Percentiles rank a stretch among this genome's conserved stretches.
Evolutionary conservation across 1,284 basidiomycete species (phyloP).

Genomic region (Pterulicium gracile): DNA sequence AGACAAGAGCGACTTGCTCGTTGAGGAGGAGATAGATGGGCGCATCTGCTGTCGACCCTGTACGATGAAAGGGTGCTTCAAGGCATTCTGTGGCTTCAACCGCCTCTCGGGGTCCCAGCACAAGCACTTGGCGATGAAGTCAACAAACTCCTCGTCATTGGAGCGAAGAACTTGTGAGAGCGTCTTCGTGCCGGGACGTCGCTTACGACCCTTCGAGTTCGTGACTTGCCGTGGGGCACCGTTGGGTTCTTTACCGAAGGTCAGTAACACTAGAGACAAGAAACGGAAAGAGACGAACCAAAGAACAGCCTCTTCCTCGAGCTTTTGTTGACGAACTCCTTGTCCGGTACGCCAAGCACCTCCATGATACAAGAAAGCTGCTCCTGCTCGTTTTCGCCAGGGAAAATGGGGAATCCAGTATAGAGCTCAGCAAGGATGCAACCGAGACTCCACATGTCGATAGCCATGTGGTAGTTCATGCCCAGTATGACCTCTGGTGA

Average conservation of each 20-base stretch:
- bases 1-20: conserved; percentile 40
- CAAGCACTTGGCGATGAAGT: conserved; percentile 92
- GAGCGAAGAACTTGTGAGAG: conserved; percentile 82
- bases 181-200: conserved; percentile 86
- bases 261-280: conserved; percentile 1
- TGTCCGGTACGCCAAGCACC: conserved; percentile 91
- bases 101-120: conserved; percentile 97
- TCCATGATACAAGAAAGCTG: conserved; percentile 99
- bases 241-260: conserved; percentile 63
- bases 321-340: conserved; percentile 89
- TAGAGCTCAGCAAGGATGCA: conserved; percentile 97
- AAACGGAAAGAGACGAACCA: conserved; percentile 39
- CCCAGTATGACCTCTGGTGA: conserved; percentile 92
- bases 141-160: conserved; percentile 82
- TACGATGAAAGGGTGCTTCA: conserved; percentile 85
- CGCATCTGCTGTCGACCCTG: conserved; percentile 49
- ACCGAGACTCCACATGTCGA: conserved; percentile 97
- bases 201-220: conserved; percentile 91
- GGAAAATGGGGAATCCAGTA: conserved; percentile 99
- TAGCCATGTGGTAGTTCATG: conserved; percentile 92
- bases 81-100: conserved; percentile 87
- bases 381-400: conserved; percentile 99
- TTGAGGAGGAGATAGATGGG: conserved; percentile 31
- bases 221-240: conserved; percentile 88
- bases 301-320: conserved; percentile 95